Percentiles rank a stretch among this genome's conserved stretches.
phyloP scores from a whole-genome alignment of 2,329 filamentous ascomycete species.

The Alternaria novae-zelandiae region DNA sequence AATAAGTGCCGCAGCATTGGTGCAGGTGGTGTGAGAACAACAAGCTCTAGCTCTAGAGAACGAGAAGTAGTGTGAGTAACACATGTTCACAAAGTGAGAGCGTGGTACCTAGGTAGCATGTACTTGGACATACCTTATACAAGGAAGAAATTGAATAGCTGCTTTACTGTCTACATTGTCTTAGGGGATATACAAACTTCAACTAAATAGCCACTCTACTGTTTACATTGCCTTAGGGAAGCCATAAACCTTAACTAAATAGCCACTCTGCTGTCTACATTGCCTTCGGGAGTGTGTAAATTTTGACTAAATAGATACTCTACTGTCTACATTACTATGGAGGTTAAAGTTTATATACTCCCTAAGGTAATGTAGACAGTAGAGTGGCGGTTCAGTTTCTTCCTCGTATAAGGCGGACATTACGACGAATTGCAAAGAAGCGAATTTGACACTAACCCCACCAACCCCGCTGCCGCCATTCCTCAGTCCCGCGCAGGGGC shows the following conservation, averaged over 20 bases:
- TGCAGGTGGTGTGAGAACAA: neutral
- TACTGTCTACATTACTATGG: neutral
- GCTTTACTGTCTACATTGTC: neutral
- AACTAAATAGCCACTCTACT: neutral
- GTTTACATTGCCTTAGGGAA: neutral
- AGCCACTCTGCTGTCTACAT: neutral
- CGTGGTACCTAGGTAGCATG: neutral
- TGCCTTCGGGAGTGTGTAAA: neutral
- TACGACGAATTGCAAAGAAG: neutral
- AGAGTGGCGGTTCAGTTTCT: neutral
- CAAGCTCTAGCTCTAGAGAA: neutral
- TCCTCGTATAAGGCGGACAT: neutral
- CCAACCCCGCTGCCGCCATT: neutral
- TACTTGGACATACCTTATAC: neutral
- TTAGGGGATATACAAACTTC: neutral
- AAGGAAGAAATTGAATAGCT: neutral
- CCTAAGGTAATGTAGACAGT: neutral
- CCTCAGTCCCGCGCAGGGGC: neutral
- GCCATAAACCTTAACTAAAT: neutral
- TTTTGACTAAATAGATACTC: neutral
- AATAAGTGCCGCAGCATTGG: neutral
- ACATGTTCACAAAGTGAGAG: neutral
- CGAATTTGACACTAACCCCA: neutral
- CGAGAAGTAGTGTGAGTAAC: neutral
- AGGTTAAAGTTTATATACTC: too few species aligned